Conservation (phyloP, 2,329 filamentous ascomycete genomes). For the Sarocladium strictum region DNA sequence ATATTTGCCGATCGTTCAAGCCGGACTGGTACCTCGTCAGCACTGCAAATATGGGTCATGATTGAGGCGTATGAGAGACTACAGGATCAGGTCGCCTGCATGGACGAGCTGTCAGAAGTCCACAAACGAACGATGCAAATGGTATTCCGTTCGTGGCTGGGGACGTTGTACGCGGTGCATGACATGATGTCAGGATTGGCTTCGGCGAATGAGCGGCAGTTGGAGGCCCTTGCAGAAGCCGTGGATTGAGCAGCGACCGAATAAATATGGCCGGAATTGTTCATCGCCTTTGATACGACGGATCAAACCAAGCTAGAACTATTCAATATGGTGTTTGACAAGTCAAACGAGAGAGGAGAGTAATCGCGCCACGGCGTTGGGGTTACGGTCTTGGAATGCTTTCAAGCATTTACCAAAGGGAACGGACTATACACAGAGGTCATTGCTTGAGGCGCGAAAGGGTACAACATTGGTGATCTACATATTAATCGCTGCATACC, state of each 20-base stretch:
- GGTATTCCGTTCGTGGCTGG: constrained; percentile 47
- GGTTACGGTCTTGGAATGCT: no score
- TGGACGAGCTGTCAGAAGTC: constrained; percentile 24
- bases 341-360: no score
- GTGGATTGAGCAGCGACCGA: not conserved
- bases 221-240: not conserved
- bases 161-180: constrained; percentile 42
- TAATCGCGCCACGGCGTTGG: no score
- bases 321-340: no score
- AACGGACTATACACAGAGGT: no score
- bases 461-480: no score
- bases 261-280: not conserved
- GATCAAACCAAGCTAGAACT: not conserved
- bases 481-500: no score
- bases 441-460: no score
- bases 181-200: constrained; percentile 11
- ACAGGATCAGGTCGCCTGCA: constrained; percentile 36
- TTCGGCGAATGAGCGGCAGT: not conserved
- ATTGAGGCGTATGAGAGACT: constrained; percentile 53
- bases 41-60: constrained; percentile 50
- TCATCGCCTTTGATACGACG: not conserved
- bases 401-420: no score
- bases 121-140: constrained; percentile 22
- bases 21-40: constrained; percentile 28
- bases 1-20: constrained; percentile 22